Base-by-base conservation (phyloP, 495 filamentous ascomycete species). In the Sabuloglossum arenarium region DNA sequence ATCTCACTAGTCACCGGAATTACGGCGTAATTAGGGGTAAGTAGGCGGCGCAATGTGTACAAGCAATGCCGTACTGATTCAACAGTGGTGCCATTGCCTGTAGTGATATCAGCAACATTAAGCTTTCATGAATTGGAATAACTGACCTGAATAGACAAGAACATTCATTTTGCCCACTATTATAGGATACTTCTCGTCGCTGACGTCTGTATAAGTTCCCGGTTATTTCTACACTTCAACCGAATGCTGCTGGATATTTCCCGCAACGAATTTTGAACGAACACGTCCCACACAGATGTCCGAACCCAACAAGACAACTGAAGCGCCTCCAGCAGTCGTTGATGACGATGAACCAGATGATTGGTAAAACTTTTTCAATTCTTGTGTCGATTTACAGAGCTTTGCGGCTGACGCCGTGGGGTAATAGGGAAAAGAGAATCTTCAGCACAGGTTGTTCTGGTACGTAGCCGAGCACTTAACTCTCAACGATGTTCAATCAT, bases 391-490 rank as follows among this genome's bases (percentile, higher is more conserved):
- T 3, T 58, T 3, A 24, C 1, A 10, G 6, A 56, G 24, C 5
- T 14, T 14, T 27, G 29, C 27, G 12, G 56, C 56, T 56, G 43
- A 55, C 3, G 46, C 27, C 16, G 6, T 30, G 14, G 3, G 25
- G 31, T 32, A n/a, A 60, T 42, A 89, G 85, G 85, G 88, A 98
- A 72, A 90, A 96, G 77, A 78, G 91, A 63, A 98, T 98, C 64
- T 91, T 86, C 71, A 95, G 88, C 69, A 97, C 91, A 5, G 91
- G 91, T 29, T 98, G 91, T 62, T 77, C 90, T 66, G 77, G 91
- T 95, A 70, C 58, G 72, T 66, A 51, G 52, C n/a, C 11, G 9
- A 11, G 12, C 54, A 9, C 10, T 8, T 58, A 19, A 25, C 5
- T n/a, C 29, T 3, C 6, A 23, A 23, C 24, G 28, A 0, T n/a